These are phyloP conservation scores for Prototheca cutis DNA, from an alignment of 163 green algal genomes.

Conservation along the genomic window DNA sequence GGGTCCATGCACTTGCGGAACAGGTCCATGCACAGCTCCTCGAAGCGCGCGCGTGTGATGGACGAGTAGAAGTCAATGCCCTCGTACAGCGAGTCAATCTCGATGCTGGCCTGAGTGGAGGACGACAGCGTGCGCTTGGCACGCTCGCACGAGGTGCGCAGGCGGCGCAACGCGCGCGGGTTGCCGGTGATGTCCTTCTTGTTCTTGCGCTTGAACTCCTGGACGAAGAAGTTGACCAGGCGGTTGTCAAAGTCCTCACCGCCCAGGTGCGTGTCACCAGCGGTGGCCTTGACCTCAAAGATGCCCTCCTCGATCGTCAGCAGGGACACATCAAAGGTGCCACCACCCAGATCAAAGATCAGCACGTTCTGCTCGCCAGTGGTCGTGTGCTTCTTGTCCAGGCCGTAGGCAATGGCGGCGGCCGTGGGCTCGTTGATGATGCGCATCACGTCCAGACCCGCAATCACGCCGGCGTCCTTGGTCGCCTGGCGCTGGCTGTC, in stretches of 20 bases:
- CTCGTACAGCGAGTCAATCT: slow-evolving; percentile 97
- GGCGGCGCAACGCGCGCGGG: slow-evolving; percentile 73
- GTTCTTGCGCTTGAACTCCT: slow-evolving; percentile 96
- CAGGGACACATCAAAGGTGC: slow-evolving; percentile 94
- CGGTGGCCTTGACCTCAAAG: slow-evolving; percentile 97
- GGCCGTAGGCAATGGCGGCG: slow-evolving; percentile 84
- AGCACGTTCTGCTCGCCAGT: slow-evolving; percentile 81
- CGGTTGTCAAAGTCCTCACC: slow-evolving; percentile 96
- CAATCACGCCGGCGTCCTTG: slow-evolving; percentile 74
- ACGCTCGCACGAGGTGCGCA: slow-evolving; percentile 87
- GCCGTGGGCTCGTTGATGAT: slow-evolving; percentile 96
- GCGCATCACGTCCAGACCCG: slow-evolving; percentile 76
- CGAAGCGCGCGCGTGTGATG: slow-evolving; percentile 52
- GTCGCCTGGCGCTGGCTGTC: slow-evolving; percentile 84
- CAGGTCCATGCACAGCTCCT: slow-evolving; percentile 95
- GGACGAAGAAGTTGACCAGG: slow-evolving; percentile 72
- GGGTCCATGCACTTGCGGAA: slow-evolving; percentile 99
- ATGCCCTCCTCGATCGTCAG: slow-evolving; percentile 95
- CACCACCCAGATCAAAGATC: slow-evolving; percentile 95
- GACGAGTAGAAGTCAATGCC: slow-evolving; percentile 69
- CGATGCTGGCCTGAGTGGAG: slow-evolving; percentile 86
- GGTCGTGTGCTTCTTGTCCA: slow-evolving; percentile 72
- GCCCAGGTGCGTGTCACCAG: slow-evolving; percentile 91
- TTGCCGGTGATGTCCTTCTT: slow-evolving; percentile 94
- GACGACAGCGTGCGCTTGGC: slow-evolving; percentile 85